Percentiles rank a stretch among this genome's conserved stretches.
phyloP scores from a whole-genome alignment of 2,329 filamentous ascomycete species.

The Talaromyces marneffei region DNA sequence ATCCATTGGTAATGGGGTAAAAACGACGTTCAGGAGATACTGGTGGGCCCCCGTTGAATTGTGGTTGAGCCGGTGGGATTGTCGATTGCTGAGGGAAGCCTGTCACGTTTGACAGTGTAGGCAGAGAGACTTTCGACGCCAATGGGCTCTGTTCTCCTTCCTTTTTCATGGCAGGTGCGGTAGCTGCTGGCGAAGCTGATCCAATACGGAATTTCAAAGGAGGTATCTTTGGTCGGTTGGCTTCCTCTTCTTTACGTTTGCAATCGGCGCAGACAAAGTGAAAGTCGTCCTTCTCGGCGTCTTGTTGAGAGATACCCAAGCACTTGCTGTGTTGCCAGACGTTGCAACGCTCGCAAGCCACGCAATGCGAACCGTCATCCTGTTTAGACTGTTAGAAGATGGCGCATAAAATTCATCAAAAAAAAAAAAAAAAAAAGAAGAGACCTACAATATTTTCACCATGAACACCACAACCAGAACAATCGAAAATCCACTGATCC shows the following conservation, averaged over 20 bases:
- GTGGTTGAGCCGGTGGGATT: slow-evolving; percentile 1
- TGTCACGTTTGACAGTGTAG: background rate
- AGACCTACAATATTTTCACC: slow-evolving; percentile 66
- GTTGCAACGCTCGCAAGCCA: slow-evolving; percentile 88
- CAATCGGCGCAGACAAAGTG: slow-evolving; percentile 80
- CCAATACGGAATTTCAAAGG: slow-evolving; percentile 55
- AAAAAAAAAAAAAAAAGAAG: too few relatives aligned
- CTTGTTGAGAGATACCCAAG: slow-evolving; percentile 68
- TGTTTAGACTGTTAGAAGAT: slow-evolving; percentile 24
- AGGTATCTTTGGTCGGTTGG: slow-evolving; percentile 57
- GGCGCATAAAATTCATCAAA: too few relatives aligned
- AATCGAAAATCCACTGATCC: slow-evolving; percentile 84
- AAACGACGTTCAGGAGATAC: slow-evolving; percentile 29
- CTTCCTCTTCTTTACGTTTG: slow-evolving; percentile 59
- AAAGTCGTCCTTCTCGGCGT: slow-evolving; percentile 80
- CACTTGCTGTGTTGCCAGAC: slow-evolving; percentile 98
- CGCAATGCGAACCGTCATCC: slow-evolving; percentile 89
- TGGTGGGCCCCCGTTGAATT: slow-evolving; percentile 12
- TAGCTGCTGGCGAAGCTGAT: slow-evolving; percentile 40
- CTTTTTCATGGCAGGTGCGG: slow-evolving; percentile 21
- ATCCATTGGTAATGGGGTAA: slow-evolving; percentile 18
- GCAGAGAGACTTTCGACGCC: slow-evolving; percentile 14
- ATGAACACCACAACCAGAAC: slow-evolving; percentile 76
- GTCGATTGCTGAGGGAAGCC: background rate
- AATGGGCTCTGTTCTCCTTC: slow-evolving; percentile 21